Conservation (phyloP, 768 basidiomycete genomes). For the Rubroboletus pulcherrimus region DNA sequence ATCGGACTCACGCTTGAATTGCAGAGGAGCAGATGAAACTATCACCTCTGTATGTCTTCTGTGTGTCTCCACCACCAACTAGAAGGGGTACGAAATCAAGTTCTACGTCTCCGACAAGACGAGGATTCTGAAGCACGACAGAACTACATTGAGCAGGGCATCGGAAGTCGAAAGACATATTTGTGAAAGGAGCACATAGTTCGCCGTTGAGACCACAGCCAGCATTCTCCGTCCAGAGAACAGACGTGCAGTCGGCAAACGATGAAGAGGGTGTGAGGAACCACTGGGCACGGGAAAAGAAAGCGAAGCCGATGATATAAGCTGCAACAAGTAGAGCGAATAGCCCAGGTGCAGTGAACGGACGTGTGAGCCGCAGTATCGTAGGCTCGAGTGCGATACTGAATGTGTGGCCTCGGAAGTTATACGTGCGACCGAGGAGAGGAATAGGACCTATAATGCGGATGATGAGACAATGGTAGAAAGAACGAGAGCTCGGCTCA, state of each 20-base stretch:
- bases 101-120: constrained; percentile 65
- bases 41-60: constrained; percentile 76
- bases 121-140: constrained; percentile 66
- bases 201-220: constrained; percentile 72
- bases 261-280: constrained; percentile 64
- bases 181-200: constrained; percentile 60
- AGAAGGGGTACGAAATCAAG: constrained; percentile 69
- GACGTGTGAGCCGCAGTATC: constrained; percentile 48
- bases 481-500: constrained; percentile 14
- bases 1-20: constrained; percentile 62
- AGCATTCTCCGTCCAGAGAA: constrained; percentile 67
- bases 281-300: constrained; percentile 69
- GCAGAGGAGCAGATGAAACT: constrained; percentile 84
- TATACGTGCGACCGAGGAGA: constrained; percentile 48
- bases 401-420: constrained; percentile 35
- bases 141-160: constrained; percentile 71
- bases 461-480: neutral
- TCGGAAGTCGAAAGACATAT: constrained; percentile 65
- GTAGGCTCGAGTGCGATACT: constrained; percentile 51
- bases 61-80: constrained; percentile 78
- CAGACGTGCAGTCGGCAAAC: constrained; percentile 63
- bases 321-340: constrained; percentile 51
- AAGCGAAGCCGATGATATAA: constrained; percentile 71
- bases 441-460: constrained; percentile 47
- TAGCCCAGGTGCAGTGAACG: constrained; percentile 50